Percentiles rank a stretch among this genome's conserved stretches.
phyloP scores from a whole-genome alignment of 2,329 filamentous ascomycete species.

The Sordariomycetes sp. region DNA sequence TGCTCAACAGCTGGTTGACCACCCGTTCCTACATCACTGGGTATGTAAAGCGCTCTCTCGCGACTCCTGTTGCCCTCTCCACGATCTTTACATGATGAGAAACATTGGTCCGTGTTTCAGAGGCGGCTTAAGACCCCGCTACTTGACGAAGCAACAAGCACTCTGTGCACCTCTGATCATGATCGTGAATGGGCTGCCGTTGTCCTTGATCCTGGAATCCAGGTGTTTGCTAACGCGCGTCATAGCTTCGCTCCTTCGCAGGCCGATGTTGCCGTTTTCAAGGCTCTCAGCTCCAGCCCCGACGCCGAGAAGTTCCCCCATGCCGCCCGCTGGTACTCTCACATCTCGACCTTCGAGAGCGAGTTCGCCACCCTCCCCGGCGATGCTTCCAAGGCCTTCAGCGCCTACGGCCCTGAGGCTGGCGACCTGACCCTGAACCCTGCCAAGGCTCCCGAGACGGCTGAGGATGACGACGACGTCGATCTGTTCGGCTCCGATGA shows the following conservation, averaged over 20 bases:
- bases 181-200: neutral
- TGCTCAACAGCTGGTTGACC: conserved; percentile 64
- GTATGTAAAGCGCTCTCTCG: conserved; percentile 55
- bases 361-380: conserved; percentile 88
- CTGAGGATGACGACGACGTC: conserved; percentile 71
- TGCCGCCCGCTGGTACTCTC: conserved; percentile 97
- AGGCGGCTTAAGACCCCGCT: conserved; percentile 87
- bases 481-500: conserved; percentile 91
- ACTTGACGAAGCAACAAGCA: conserved; percentile 57
- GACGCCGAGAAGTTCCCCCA: conserved; percentile 82
- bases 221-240: conserved; percentile 6
- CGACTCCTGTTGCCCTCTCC: neutral
- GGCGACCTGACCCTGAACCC: conserved; percentile 73
- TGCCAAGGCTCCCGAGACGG: conserved; percentile 67
- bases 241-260: conserved; percentile 61
- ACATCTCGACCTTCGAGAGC: conserved; percentile 85
- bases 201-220: neutral
- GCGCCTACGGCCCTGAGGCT: conserved; percentile 82
- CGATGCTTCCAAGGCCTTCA: conserved; percentile 82
- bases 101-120: conserved; percentile 93
- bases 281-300: conserved; percentile 70
- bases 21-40: conserved; percentile 76
- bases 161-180: conserved; percentile 63
- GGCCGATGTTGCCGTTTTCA: conserved; percentile 93
- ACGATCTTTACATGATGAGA: conserved; percentile 52